Percentiles rank a stretch among this genome's conserved stretches.
Conservation (phyloP, 2,329 filamentous ascomycete genomes). For the Seiridium unicorne region DNA sequence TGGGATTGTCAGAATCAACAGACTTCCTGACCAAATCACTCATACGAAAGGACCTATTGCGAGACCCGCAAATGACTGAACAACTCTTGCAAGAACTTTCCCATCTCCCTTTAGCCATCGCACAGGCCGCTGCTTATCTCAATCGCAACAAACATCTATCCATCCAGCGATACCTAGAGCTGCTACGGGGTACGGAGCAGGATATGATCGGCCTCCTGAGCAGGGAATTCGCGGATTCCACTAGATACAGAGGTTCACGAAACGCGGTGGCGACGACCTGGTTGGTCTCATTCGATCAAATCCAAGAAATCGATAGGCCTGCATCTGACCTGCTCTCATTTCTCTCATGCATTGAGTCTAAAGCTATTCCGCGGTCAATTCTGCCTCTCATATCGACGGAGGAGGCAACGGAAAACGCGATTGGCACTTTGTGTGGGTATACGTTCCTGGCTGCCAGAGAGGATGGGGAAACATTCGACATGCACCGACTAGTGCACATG, state of each 20-base stretch:
- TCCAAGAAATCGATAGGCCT: conserved; percentile 20
- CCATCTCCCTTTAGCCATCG: conserved; percentile 37
- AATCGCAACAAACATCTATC: conserved; percentile 22
- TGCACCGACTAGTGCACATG: conserved; percentile 35
- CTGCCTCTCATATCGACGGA: conserved; percentile 19
- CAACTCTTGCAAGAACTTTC: conserved; percentile 30
- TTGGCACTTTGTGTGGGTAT: conserved; percentile 31
- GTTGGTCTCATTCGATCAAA: conserved; percentile 38
- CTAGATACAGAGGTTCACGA: conserved; percentile 16
- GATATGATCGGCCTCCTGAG: conserved; percentile 29
- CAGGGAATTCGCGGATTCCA: conserved; percentile 30
- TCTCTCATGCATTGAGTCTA: conserved; percentile 37
- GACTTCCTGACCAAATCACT: conserved; percentile 24
- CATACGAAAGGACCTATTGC: conserved; percentile 13
- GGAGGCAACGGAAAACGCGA: conserved; percentile 16
- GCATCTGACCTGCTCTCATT: conserved; percentile 36
- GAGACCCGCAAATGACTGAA: conserved; percentile 7
- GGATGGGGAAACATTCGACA: conserved; percentile 27
- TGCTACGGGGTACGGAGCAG: conserved; percentile 28
- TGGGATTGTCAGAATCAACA: conserved; percentile 24
- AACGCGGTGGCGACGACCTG: conserved; percentile 36
- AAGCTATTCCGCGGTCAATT: conserved; percentile 34
- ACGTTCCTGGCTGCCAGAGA: conserved; percentile 26
- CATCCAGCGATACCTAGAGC: conserved; percentile 29
- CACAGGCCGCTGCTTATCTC: conserved; percentile 37